phyloP scores from a whole-genome alignment of 345 rosid genomes.

The Lenwebbia sp. region DNA sequence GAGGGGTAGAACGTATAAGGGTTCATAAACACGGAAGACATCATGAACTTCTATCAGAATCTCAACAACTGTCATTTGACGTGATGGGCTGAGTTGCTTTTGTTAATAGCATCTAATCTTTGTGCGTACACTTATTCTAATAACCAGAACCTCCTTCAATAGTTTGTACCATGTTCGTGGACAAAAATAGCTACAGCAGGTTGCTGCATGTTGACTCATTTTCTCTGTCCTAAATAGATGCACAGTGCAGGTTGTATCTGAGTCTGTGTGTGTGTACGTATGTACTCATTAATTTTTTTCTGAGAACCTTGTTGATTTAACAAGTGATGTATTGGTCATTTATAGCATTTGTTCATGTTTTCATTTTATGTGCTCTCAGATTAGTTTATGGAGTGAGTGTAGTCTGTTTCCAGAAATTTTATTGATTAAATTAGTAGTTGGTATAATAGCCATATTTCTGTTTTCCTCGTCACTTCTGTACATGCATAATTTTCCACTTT shows the following conservation, averaged over 20 bases:
- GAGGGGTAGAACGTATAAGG: not conserved
- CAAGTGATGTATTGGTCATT: not conserved
- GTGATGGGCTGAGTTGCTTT: not conserved
- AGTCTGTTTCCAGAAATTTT: not conserved
- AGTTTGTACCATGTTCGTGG: not conserved
- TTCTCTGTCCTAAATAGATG: not conserved
- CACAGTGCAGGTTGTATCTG: not conserved
- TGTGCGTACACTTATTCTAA: not conserved
- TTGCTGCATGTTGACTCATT: not conserved
- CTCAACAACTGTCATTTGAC: not conserved
- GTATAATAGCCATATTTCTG: not conserved
- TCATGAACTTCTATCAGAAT: not conserved
- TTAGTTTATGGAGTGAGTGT: not conserved
- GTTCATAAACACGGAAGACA: not conserved
- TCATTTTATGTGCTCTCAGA: not conserved
- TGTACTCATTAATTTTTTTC: not conserved
- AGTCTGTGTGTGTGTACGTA: not conserved
- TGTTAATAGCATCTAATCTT: not conserved
- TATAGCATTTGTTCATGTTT: not conserved
- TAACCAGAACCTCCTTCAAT: not conserved
- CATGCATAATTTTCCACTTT: not conserved
- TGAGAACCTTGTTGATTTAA: not conserved
- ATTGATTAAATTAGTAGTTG: not conserved
- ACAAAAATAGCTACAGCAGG: not conserved
- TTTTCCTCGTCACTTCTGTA: not conserved